Percentiles rank a stretch among this genome's conserved stretches.
These are phyloP conservation scores for Cryptococcus hybrid DNA, from an alignment of 1,284 basidiomycete genomes.

Conservation along the genomic window DNA sequence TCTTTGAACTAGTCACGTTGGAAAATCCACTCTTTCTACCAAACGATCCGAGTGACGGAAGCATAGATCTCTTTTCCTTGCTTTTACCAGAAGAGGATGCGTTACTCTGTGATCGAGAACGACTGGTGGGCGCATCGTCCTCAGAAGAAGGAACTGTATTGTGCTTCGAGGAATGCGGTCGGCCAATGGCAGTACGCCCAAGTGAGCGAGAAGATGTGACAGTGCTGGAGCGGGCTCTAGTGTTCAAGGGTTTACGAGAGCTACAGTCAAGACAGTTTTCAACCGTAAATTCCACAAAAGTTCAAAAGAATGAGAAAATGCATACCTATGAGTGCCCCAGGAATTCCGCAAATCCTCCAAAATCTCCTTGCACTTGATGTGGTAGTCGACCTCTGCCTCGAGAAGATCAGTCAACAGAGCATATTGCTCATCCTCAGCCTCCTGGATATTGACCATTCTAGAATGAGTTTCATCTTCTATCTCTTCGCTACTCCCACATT, in stretches of 20 bases:
- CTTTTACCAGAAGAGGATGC: slow-evolving; percentile 32
- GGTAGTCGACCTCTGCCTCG: slow-evolving; percentile 68
- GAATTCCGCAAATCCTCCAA: slow-evolving; percentile 63
- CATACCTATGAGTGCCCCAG: slow-evolving; percentile 53
- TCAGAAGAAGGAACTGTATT: slow-evolving; percentile 24
- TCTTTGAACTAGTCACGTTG: slow-evolving; percentile 15
- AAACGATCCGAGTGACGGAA: slow-evolving; percentile 43
- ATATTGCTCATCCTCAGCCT: slow-evolving; percentile 68
- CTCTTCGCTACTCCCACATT: slow-evolving; percentile 62
- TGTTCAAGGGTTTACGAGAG: slow-evolving; percentile 9
- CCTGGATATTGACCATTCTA: slow-evolving; percentile 71
- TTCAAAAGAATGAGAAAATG: not conserved
- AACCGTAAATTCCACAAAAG: not conserved
- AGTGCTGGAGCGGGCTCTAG: slow-evolving; percentile 13
- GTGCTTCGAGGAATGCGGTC: slow-evolving; percentile 12
- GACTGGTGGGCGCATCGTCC: slow-evolving; percentile 31
- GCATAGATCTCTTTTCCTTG: slow-evolving; percentile 32
- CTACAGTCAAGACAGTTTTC: not conserved
- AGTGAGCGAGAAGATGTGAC: slow-evolving; percentile 17
- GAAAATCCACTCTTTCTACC: slow-evolving; percentile 37
- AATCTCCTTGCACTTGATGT: slow-evolving; percentile 66
- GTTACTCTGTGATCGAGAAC: slow-evolving; percentile 42
- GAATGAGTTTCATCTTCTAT: slow-evolving; percentile 71
- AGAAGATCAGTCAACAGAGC: slow-evolving; percentile 64
- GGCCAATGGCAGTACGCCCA: slow-evolving; percentile 15